Percentiles rank a stretch among this genome's conserved stretches.
Evolutionary conservation across 2,329 filamentous ascomycete species (phyloP).

Genomic region (Pezicula neosporulosa): DNA sequence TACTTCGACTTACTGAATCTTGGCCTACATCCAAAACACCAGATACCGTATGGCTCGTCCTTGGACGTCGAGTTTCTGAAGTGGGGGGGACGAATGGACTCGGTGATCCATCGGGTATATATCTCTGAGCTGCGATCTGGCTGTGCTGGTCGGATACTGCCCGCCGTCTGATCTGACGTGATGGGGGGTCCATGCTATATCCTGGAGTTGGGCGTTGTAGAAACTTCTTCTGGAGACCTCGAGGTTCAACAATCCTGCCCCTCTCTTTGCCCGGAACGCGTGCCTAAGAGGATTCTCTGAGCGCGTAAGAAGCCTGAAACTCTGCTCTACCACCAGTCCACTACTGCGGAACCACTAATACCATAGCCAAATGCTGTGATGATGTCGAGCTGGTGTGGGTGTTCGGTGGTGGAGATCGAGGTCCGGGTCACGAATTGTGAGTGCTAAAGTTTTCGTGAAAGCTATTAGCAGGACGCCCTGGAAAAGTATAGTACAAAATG

Average conservation of each 20-base stretch:
- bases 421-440: not conserved
- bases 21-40: slow-evolving; percentile 24
- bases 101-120: slow-evolving; percentile 19
- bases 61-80: slow-evolving; percentile 1
- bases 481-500: too few species aligned
- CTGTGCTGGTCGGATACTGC: slow-evolving; percentile 10
- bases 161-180: slow-evolving; percentile 17
- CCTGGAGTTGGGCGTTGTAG: slow-evolving; percentile 4
- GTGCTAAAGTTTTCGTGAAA: not conserved
- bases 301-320: slow-evolving; percentile 18
- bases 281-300: slow-evolving; percentile 18
- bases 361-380: slow-evolving; percentile 17
- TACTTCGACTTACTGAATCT: slow-evolving; percentile 16
- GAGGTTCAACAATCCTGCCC: slow-evolving; percentile 13
- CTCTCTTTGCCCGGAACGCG: slow-evolving; percentile 14
- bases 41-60: slow-evolving; percentile 16
- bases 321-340: slow-evolving; percentile 15
- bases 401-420: not conserved
- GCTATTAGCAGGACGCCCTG: too few species aligned
- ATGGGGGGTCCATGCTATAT: slow-evolving; percentile 22
- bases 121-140: slow-evolving; percentile 11
- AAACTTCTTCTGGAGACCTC: slow-evolving; percentile 5
- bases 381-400: not conserved
- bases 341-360: slow-evolving; percentile 12
- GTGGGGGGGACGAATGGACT: slow-evolving; percentile 21